Percentiles rank a stretch among this genome's conserved stretches.
These are phyloP conservation scores for Linum tenue DNA, from an alignment of 345 rosid genomes.

Conservation along the genomic window DNA sequence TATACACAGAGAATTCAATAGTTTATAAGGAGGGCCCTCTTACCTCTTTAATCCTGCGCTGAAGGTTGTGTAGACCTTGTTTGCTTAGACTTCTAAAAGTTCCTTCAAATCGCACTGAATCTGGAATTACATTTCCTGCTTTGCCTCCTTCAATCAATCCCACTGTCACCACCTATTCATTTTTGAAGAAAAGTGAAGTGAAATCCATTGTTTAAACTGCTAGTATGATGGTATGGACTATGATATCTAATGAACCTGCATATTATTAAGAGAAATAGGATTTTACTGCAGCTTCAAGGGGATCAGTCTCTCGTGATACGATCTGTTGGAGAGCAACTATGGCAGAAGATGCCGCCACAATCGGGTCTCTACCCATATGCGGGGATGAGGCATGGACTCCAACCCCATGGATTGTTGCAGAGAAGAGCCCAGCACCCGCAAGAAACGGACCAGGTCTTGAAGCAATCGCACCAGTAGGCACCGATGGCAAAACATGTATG, in stretches of 20 bases:
- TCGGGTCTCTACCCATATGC: conserved; percentile 45
- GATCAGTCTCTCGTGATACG: conserved; percentile 58
- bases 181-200: neutral
- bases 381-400: conserved; percentile 61
- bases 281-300: conserved; percentile 55
- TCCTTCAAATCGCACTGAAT: conserved; percentile 44
- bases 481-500: conserved; percentile 46
- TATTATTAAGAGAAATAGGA: conserved; percentile 2
- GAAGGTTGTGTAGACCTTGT: conserved; percentile 44
- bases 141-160: conserved; percentile 58
- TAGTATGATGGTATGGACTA: neutral
- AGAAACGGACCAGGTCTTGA: conserved; percentile 52
- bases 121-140: conserved; percentile 49
- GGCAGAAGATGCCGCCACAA: conserved; percentile 54
- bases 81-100: conserved; percentile 52
- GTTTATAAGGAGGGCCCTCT: neutral
- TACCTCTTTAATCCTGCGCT: conserved; percentile 45
- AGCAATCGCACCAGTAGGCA: conserved; percentile 40
- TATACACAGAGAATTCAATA: neutral
- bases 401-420: conserved; percentile 44
- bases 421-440: conserved; percentile 52
- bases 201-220: neutral
- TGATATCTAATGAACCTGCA: neutral
- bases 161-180: conserved; percentile 47
- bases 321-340: conserved; percentile 62